Evolutionary conservation across 208 protist species (phyloP).

Genomic region (Acanthamoeba lenticulata): DNA sequence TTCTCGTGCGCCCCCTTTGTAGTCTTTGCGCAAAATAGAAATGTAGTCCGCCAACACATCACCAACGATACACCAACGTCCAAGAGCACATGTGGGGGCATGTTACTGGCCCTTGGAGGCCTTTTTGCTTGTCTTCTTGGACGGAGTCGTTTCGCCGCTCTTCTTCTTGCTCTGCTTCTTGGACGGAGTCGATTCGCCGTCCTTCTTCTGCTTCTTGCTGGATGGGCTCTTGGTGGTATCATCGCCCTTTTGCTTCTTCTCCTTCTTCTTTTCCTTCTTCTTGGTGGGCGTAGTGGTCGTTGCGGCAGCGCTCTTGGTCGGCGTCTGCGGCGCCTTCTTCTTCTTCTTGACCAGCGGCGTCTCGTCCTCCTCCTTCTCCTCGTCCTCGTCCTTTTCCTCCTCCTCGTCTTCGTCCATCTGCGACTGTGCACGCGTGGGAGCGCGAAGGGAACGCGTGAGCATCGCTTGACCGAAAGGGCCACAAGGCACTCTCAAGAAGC

Average conservation of each 20-base stretch:
- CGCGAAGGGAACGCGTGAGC: neutral
- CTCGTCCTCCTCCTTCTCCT: neutral
- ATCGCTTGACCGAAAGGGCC: neutral
- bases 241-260: neutral
- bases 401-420: neutral
- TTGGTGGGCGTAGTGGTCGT: neutral
- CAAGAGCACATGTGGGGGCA: no score
- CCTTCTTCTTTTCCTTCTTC: neutral
- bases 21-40: no score
- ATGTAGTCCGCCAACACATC: no score
- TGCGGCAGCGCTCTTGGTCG: neutral
- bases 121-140: no score
- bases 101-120: no score
- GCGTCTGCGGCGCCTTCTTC: neutral
- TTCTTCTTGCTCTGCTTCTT: neutral
- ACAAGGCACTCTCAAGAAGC: neutral
- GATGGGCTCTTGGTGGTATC: neutral
- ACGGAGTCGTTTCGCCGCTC: neutral
- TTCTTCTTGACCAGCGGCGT: neutral
- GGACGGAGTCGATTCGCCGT: neutral
- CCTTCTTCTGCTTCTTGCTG: neutral
- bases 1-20: no score
- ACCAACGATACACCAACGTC: no score
- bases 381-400: neutral
- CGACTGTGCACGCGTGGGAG: neutral